These are phyloP conservation scores for Yamadazyma siamensis DNA, from an alignment of 1,139 yeast species.

Conservation along the genomic window DNA sequence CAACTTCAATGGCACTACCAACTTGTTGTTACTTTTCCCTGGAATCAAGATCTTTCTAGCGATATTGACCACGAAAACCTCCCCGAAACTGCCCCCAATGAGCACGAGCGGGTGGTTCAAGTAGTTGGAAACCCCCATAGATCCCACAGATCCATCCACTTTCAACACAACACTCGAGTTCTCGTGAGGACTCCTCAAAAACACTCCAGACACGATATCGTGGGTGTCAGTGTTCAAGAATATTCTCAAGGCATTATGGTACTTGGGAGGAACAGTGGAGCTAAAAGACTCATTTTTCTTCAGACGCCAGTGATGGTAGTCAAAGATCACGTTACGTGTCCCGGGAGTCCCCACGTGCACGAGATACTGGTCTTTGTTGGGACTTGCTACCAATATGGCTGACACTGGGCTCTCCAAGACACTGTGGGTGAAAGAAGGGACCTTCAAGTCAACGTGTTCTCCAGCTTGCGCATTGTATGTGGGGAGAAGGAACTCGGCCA, in stretches of 20 bases:
- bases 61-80: conserved; percentile 31
- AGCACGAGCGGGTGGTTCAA: conserved; percentile 60
- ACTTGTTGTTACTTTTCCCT: conserved; percentile 28
- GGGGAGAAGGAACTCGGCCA: conserved; percentile 55
- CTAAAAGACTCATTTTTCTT: conserved; percentile 25
- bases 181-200: conserved; percentile 36
- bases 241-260: conserved; percentile 24
- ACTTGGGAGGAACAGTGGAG: conserved; percentile 23
- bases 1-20: conserved; percentile 29
- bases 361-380: conserved; percentile 24
- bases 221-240: conserved; percentile 23
- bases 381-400: conserved; percentile 36
- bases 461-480: conserved; percentile 1
- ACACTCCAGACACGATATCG: conserved; percentile 29
- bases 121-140: conserved; percentile 27
- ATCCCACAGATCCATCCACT: conserved; percentile 29
- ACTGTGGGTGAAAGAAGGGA: conserved; percentile 50
- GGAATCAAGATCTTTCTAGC: conserved; percentile 36
- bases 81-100: conserved; percentile 65
- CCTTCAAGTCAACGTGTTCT: conserved; percentile 7
- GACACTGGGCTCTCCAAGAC: conserved; percentile 51
- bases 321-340: conserved; percentile 36
- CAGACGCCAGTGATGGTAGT: conserved; percentile 40
- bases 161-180: conserved; percentile 26
- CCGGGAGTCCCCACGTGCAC: conserved; percentile 49